Percentiles rank a stretch among this genome's conserved stretches.
These are phyloP conservation scores for Saccharum spontaneum DNA, from an alignment of 176 grass and related monocot species.

Conservation along the genomic window DNA sequence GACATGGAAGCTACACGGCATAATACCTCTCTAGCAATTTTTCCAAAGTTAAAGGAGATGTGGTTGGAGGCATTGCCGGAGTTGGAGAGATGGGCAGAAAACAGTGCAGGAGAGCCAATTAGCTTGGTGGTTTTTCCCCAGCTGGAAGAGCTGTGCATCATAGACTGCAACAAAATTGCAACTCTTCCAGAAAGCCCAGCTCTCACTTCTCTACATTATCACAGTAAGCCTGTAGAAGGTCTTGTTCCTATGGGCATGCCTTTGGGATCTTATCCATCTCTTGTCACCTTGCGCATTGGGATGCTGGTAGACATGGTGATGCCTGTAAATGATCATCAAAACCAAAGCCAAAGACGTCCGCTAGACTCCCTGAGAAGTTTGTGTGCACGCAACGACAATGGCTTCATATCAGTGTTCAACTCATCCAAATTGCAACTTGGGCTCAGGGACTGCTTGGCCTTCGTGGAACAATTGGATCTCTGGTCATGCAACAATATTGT, in stretches of 20 bases:
- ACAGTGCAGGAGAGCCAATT: neutral
- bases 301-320: neutral
- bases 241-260: neutral
- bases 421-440: neutral
- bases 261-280: neutral
- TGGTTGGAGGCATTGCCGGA: rapidly evolving
- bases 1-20: neutral
- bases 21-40: neutral
- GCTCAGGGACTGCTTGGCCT: neutral
- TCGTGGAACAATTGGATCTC: neutral
- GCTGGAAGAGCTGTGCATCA: rapidly evolving
- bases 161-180: rapidly evolving
- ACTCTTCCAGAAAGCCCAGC: neutral
- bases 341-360: neutral
- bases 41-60: slow-evolving; percentile 2
- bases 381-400: rapidly evolving
- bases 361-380: neutral
- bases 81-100: neutral
- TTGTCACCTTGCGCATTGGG: rapidly evolving
- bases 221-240: neutral
- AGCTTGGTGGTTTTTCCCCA: neutral
- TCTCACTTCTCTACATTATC: neutral
- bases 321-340: neutral
- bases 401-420: neutral
- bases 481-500: rapidly evolving